Evolutionary conservation across 1,139 yeast species (phyloP).

Genomic region (Yamadazyma mexicana): DNA sequence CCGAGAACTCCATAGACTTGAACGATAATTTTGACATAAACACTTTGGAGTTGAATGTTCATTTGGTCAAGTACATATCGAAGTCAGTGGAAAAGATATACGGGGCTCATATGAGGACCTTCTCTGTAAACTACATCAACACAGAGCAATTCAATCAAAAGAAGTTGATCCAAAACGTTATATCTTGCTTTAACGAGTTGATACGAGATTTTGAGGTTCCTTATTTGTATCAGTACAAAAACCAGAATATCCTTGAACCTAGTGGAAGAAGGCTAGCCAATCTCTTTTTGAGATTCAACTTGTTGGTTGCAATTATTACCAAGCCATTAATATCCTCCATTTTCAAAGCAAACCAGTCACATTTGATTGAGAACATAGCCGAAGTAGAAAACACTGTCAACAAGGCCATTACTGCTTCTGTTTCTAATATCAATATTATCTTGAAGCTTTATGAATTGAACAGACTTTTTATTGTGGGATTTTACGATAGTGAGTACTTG

Average conservation of each 20-base stretch:
- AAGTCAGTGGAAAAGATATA: conserved; percentile 32
- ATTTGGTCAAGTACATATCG: conserved; percentile 38
- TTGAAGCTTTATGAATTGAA: conserved; percentile 34
- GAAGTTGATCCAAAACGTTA: conserved; percentile 29
- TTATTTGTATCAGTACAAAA: conserved; percentile 24
- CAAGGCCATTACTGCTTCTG: conserved; percentile 41
- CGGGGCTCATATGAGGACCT: conserved; percentile 40
- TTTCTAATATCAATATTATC: conserved; percentile 40
- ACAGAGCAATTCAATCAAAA: conserved; percentile 41
- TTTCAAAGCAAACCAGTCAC: conserved; percentile 30
- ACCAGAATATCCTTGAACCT: conserved; percentile 21
- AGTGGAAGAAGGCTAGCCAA: conserved; percentile 35
- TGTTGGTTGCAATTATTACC: conserved; percentile 42
- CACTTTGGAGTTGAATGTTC: conserved; percentile 38
- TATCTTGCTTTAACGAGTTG: conserved; percentile 30
- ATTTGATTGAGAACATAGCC: conserved; percentile 26
- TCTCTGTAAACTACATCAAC: conserved; percentile 40
- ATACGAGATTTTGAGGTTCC: conserved; percentile 34
- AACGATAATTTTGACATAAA: conserved; percentile 33
- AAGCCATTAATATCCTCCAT: conserved; percentile 47
- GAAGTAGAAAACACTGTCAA: conserved; percentile 36
- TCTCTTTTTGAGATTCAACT: conserved; percentile 47
- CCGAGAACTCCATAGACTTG: conserved; percentile 31
- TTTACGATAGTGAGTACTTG: conserved; percentile 54
- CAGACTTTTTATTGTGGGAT: conserved; percentile 45